Evolutionary conservation across 2,329 filamentous ascomycete species (phyloP), one percentile per base, ranked within the genome.

Genomic region (Penicillium nordicum): DNA sequence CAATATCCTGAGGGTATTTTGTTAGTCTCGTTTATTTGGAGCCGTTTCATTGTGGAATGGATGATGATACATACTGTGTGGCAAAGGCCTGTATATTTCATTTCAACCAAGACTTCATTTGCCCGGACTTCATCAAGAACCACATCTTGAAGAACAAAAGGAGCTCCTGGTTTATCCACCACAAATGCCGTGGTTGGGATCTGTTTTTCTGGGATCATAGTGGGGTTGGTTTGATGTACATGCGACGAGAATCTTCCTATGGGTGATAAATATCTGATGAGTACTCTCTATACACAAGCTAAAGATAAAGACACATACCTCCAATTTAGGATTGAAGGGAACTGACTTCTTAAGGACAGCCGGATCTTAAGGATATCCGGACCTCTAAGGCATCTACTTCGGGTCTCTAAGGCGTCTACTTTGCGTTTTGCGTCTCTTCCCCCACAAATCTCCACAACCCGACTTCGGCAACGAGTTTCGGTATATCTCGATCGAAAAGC

Each of bases 21-120:
- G 10, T 37, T 27, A 34, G 30, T 11, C 0, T 21, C 5, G 10
- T 25, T 36, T 18, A 9, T 30, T 11, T n/a, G 27, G 27, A 9
- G 23, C 3, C 21, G 25, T 18, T 46, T 46, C 29, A n/a, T 37
- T 41, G 10, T 11, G 16, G 21, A 34, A 14, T 30, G 46, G 16
- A n/a, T 23, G 16, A 5, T 21, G 16, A 5, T 21, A 57, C 63
- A 34, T 58, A 69, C 68, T 23, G 66, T 70, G 37, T 71, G 67
- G 46, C 73, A 74, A 18, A 75, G 50, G 1, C 72, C 72, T 0
- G 71, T 71, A 27, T 68, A 70, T 54, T 69, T 72, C 60, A 75
- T 73, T 48, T 73, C 66, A 14, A 75, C 63, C 2, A 75, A 58
- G 1, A 73, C 66, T 57, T 75, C 72, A 48, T 70, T 60, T 9